Evolutionary conservation across 305 asterid species (phyloP).

Genomic region (Fraxinus nigra): DNA sequence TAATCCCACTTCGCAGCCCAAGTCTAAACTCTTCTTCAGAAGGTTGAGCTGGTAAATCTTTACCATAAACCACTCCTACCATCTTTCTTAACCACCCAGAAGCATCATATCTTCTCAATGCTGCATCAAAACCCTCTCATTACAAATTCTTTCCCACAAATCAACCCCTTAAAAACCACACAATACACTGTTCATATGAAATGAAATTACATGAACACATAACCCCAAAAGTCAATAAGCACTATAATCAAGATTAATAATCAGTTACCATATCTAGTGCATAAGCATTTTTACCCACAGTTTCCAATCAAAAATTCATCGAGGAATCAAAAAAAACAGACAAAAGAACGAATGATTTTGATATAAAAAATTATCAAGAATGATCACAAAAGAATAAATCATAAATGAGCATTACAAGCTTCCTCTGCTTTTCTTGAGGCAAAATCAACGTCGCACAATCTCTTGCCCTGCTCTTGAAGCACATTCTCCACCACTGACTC

Average conservation of each 20-base stretch:
- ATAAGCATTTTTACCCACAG: constrained; percentile 6
- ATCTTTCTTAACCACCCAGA: constrained; percentile 80
- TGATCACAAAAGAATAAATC: not conserved
- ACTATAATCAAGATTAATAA: constrained; percentile 1
- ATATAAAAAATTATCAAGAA: not conserved
- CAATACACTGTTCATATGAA: constrained; percentile 7
- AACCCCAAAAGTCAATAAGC: not conserved
- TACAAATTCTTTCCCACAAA: constrained; percentile 2
- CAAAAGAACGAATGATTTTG: not conserved
- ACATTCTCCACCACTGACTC: constrained; percentile 65
- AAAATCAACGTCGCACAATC: constrained; percentile 58
- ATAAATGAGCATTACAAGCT: constrained; percentile 47
- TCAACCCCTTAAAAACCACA: not conserved
- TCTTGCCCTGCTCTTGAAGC: constrained; percentile 61
- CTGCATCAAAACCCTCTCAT: constrained; percentile 44
- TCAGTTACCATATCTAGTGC: not conserved
- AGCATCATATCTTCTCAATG: constrained; percentile 84
- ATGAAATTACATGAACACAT: not conserved
- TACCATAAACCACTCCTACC: constrained; percentile 79
- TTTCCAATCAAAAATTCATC: not conserved
- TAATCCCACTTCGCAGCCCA: constrained; percentile 81
- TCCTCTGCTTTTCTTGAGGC: constrained; percentile 78
- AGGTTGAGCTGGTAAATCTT: constrained; percentile 84
- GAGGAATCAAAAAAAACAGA: not conserved
- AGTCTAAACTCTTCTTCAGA: constrained; percentile 84